phyloP scores from a whole-genome alignment of 2,329 filamentous ascomycete species.

The Hymenoscyphus salicellus region DNA sequence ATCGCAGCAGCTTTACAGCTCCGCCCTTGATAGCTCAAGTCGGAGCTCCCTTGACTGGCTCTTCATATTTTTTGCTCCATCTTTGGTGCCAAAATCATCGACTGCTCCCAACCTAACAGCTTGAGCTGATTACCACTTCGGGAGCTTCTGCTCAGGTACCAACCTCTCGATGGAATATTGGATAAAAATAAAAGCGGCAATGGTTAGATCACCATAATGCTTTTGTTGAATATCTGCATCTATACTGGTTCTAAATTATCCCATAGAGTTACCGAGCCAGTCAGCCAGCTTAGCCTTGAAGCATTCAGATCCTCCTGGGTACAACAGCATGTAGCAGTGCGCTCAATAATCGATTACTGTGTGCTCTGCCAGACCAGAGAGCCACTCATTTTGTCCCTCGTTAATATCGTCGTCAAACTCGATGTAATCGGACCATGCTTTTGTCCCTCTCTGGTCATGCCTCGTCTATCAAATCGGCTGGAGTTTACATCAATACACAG shows the following conservation, averaged over 20 bases:
- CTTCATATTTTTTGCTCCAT: too few species aligned
- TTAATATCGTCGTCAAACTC: neutral
- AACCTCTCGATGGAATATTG: too few species aligned
- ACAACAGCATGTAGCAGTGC: constrained; percentile 16
- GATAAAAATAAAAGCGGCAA: too few species aligned
- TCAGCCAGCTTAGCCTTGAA: too few species aligned
- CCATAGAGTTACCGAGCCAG: too few species aligned
- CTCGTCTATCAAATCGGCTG: neutral
- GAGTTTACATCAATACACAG: neutral
- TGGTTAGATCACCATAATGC: too few species aligned
- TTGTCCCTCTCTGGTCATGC: neutral
- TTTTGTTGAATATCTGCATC: too few species aligned
- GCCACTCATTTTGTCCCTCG: constrained; percentile 5
- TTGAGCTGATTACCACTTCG: constrained; percentile 16
- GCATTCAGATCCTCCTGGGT: constrained; percentile 2
- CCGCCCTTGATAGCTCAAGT: too few species aligned
- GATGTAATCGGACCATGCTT: neutral
- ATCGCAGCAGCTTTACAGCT: constrained; percentile 17
- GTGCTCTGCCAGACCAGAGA: neutral
- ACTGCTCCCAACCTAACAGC: neutral
- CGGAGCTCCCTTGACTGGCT: too few species aligned
- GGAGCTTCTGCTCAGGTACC: constrained; percentile 14
- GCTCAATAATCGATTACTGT: neutral
- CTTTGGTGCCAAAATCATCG: too few species aligned
- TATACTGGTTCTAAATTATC: too few species aligned